Base-by-base conservation (phyloP, 2,329 filamentous ascomycete genomes). In the Colletotrichum camelliae region DNA sequence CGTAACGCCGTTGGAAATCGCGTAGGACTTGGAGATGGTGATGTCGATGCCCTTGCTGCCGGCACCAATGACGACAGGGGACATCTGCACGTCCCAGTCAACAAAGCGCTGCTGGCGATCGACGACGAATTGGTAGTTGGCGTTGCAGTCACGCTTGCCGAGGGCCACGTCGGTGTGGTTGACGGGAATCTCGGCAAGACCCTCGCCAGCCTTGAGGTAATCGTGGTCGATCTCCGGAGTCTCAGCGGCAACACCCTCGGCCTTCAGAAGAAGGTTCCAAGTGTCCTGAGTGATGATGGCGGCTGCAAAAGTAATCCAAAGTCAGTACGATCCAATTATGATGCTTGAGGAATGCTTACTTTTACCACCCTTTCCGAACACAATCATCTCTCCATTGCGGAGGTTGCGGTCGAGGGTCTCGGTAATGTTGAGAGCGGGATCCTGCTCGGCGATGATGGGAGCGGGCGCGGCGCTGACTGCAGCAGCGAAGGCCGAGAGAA, bases 61-160 rank as follows among this genome's bases (percentile, higher is more conserved):
- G 27, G 62, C 57, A 18, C 72, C 75, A 21, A 75, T 70, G 57
- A 77, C 67, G 35, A 77, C 72, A n/a, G 75, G 75, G 16, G 72
- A 75, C 72, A 75, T 75, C 43, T 75, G 72, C 9, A 72, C 64
- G 58, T 77, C 75, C 75, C 72, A 75, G 68, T 77, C 72, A 60
- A 75, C 69, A 52, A 77, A 77, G 35, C 75, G 72, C 68, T 72
- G 12, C 6, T 27, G 66, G 24, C 39, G 67, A 64, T 75, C 72
- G 39, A 58, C 57, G 7, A 77, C 55, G 33, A 33, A 67, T 24
- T 64, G 58, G 52, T 37, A 70, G 62, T 55, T 72, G 64, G 43
- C 37, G 43, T 35, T 55, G 64, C 75, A 75, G 33, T 77, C 57
- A 21, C 72, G 75, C 52, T 70, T 75, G 31, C 15, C 69, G 24